These are phyloP conservation scores for Leishmania gerbilli DNA, from an alignment of 208 protist species.

Conservation along the genomic window DNA sequence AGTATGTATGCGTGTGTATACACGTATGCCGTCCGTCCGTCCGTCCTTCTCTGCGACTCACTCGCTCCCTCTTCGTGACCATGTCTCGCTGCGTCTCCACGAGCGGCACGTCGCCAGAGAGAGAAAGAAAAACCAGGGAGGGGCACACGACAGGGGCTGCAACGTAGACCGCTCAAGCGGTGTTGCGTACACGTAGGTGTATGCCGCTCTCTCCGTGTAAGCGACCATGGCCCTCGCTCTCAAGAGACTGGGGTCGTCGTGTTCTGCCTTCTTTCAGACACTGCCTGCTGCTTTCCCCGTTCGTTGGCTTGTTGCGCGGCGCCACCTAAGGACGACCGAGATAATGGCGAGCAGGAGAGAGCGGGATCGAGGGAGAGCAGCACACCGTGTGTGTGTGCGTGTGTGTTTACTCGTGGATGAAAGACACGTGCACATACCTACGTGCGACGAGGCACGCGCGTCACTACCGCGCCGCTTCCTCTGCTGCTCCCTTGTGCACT, in stretches of 20 bases:
- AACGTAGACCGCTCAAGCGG: background rate
- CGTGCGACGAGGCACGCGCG: background rate
- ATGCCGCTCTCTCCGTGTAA: background rate
- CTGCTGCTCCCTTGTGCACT: background rate
- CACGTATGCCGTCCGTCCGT: background rate
- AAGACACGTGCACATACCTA: background rate
- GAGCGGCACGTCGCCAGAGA: background rate
- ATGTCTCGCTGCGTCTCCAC: background rate
- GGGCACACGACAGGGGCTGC: background rate
- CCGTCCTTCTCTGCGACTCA: background rate
- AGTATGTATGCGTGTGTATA: background rate
- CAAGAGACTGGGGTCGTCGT: too few relatives aligned
- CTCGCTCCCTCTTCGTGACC: background rate
- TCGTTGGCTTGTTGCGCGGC: too few relatives aligned
- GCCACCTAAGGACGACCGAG: background rate
- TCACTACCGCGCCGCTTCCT: background rate
- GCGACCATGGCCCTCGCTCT: too few relatives aligned
- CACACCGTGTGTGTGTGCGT: too few relatives aligned
- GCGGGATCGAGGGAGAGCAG: background rate
- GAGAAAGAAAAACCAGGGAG: background rate
- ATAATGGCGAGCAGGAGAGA: background rate
- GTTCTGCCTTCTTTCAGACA: too few relatives aligned
- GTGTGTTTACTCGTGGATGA: background rate
- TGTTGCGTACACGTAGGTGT: background rate
- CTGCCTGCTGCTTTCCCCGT: too few relatives aligned